Evolutionary conservation across 805 yeast species (phyloP).

Genomic region (Isabelozyma gotoi): DNA sequence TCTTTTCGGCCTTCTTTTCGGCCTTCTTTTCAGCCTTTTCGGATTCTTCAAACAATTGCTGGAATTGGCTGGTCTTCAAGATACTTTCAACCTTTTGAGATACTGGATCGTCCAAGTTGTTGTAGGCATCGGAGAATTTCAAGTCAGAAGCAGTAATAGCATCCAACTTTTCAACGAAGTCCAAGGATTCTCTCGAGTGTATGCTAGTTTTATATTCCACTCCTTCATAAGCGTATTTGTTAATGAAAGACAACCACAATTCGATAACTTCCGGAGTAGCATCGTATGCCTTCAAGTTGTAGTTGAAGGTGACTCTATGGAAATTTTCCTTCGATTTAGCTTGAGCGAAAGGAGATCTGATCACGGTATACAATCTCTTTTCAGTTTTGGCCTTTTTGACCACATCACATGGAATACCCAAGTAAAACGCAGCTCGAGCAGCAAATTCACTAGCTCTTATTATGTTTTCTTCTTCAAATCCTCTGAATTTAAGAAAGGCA

Average conservation of each 20-base stretch:
- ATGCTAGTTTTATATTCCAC: constrained; percentile 80
- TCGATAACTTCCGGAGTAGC: constrained; percentile 84
- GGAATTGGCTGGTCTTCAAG: constrained; percentile 69
- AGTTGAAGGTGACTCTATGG: constrained; percentile 80
- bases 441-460: constrained; percentile 84
- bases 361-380: constrained; percentile 90
- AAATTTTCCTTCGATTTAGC: constrained; percentile 94
- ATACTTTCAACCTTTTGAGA: constrained; percentile 69
- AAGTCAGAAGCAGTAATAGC: constrained; percentile 23
- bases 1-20: neutral
- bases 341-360: constrained; percentile 88
- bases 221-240: constrained; percentile 75
- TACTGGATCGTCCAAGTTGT: constrained; percentile 44
- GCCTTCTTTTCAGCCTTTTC: constrained; percentile 11
- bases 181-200: constrained; percentile 30
- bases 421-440: constrained; percentile 82
- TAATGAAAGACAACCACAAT: constrained; percentile 72
- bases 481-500: constrained; percentile 73
- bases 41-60: constrained; percentile 54
- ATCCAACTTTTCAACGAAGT: constrained; percentile 27
- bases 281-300: constrained; percentile 76
- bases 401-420: constrained; percentile 83
- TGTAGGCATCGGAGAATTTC: constrained; percentile 32
- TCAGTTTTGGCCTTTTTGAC: constrained; percentile 67
- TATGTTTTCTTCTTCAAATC: constrained; percentile 67